Conservation (phyloP, 140 eudicot genomes). For the Ambrosia hybrid region DNA sequence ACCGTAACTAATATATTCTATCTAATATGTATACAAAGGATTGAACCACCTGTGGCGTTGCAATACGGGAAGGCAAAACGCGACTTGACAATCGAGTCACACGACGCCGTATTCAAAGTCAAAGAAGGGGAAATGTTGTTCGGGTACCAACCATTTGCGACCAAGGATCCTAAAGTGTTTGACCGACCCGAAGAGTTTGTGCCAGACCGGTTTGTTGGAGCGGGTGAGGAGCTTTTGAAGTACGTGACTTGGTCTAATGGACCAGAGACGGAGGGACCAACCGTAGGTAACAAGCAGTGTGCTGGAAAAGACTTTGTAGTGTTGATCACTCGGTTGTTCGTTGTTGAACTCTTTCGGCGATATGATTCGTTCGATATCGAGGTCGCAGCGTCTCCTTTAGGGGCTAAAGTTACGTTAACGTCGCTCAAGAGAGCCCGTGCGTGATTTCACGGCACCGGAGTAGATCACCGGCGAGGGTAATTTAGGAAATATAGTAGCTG, state of each 20-base stretch:
- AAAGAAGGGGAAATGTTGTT: conserved; percentile 80
- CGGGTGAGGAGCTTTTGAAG: conserved; percentile 61
- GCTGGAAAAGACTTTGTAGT: conserved; percentile 96
- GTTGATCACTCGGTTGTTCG: conserved; percentile 63
- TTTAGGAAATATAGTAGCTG: conserved; percentile 14
- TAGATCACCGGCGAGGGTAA: conserved; percentile 24
- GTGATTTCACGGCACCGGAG: conserved; percentile 24
- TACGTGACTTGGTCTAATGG: conserved; percentile 91
- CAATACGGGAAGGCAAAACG: conserved; percentile 77
- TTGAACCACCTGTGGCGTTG: conserved; percentile 84
- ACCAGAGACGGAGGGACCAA: conserved; percentile 65
- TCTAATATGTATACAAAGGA: conserved; percentile 15
- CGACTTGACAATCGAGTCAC: conserved; percentile 65
- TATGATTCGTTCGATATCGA: conserved; percentile 89
- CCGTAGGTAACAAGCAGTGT: conserved; percentile 73
- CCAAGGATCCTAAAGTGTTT: conserved; percentile 70
- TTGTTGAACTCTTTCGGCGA: conserved; percentile 73
- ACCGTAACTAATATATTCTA: too few species aligned
- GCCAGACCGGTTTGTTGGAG: conserved; percentile 77
- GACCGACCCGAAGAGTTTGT: conserved; percentile 85
- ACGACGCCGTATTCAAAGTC: conserved; percentile 73
- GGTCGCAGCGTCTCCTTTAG: conserved; percentile 67
- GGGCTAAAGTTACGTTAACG: conserved; percentile 67
- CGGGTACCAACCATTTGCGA: conserved; percentile 93
- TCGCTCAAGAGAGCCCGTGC: conserved; percentile 66